Evolutionary conservation across 225 moss, liverwort and hornwort genomes (phyloP).

Genomic region (Straminergon stramineum): DNA sequence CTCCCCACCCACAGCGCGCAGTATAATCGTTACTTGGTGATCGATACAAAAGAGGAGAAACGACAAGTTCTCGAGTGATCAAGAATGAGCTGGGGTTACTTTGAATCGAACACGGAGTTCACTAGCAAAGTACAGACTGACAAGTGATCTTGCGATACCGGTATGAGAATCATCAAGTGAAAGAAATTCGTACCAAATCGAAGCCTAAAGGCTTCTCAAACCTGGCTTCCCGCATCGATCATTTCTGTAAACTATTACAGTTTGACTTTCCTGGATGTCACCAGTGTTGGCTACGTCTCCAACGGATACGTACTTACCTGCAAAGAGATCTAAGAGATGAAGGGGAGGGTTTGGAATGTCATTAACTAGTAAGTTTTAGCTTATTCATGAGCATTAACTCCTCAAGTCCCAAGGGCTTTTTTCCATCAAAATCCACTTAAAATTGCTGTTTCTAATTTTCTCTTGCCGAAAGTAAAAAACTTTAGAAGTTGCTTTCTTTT

Average conservation of each 20-base stretch:
- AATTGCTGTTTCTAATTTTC: too few relatives aligned
- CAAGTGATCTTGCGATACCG: background rate
- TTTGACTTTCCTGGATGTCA: slow-evolving; percentile 39
- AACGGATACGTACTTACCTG: slow-evolving; percentile 60
- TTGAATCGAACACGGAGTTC: background rate
- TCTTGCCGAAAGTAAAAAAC: too few relatives aligned
- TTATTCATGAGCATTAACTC: too few relatives aligned
- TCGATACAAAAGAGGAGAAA: background rate
- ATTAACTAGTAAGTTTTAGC: too few relatives aligned
- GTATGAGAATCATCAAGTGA: background rate
- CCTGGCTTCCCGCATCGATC: slow-evolving; percentile 21
- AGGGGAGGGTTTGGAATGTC: too few relatives aligned
- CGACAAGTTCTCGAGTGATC: background rate
- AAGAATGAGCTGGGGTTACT: background rate
- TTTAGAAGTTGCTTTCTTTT: too few relatives aligned
- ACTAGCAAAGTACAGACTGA: background rate
- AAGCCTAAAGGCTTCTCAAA: slow-evolving; percentile 72
- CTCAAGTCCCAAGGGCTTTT: too few relatives aligned
- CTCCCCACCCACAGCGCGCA: background rate
- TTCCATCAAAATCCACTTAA: too few relatives aligned
- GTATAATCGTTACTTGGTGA: background rate
- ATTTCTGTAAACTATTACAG: slow-evolving; percentile 52
- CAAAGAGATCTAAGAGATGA: background rate
- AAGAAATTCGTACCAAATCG: slow-evolving; percentile 40
- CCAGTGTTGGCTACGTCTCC: slow-evolving; percentile 72